phyloP scores from a whole-genome alignment of 1,139 yeast species.

The Debaryomyces robertsiae region DNA sequence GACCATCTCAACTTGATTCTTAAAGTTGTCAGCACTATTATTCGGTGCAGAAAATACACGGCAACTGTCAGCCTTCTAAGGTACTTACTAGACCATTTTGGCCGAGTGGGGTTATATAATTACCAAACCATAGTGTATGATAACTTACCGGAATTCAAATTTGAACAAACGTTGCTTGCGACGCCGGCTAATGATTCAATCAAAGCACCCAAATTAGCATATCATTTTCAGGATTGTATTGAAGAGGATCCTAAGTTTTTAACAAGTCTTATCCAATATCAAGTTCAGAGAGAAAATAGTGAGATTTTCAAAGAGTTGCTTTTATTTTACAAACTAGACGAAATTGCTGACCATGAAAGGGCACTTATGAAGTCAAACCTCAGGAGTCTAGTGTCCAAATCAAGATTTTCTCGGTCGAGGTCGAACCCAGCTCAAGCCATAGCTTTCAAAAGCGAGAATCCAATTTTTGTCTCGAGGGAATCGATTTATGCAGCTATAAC shows the following conservation, averaged over 20 bases:
- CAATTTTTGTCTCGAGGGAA: constrained; percentile 20
- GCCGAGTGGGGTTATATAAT: constrained; percentile 22
- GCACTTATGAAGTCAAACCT: constrained; percentile 24
- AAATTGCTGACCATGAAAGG: constrained; percentile 28
- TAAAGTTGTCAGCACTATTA: constrained; percentile 21
- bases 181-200: constrained; percentile 15
- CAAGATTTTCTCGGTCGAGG: constrained; percentile 26
- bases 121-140: constrained; percentile 33
- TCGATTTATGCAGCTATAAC: constrained; percentile 32
- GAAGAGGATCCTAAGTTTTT: constrained; percentile 33
- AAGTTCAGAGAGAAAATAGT: constrained; percentile 23
- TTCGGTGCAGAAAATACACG: constrained; percentile 21
- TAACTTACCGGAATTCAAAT: constrained; percentile 26
- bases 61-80: constrained; percentile 30
- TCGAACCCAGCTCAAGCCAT: constrained; percentile 14
- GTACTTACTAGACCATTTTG: constrained; percentile 31
- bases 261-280: constrained; percentile 29
- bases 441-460: constrained; percentile 16
- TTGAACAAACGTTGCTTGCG: constrained; percentile 25
- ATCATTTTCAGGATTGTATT: constrained; percentile 27
- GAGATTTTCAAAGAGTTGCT: constrained; percentile 29
- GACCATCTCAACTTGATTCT: constrained; percentile 28
- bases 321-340: constrained; percentile 32
- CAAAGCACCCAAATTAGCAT: constrained; percentile 16
- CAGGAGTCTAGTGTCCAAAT: constrained; percentile 30